Evolutionary conservation across 2,329 filamentous ascomycete genomes (phyloP), one percentile per base, ranked within the genome.

Genomic region (Elsinoe arachidis): DNA sequence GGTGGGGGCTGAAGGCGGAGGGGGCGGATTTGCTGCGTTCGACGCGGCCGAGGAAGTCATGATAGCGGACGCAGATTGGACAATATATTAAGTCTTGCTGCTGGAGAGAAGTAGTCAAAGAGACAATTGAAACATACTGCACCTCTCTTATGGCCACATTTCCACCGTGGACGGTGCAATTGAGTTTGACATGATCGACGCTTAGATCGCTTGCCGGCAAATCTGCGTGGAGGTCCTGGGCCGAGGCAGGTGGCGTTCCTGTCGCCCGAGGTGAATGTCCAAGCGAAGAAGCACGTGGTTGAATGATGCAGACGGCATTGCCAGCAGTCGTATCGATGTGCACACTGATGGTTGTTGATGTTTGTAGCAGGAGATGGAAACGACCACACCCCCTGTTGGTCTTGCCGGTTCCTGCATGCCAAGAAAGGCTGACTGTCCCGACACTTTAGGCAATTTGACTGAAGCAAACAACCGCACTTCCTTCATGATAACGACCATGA

Each of bases 121-220:
- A 51, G 30, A 34, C 23, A 5, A 12, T 49, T 4, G 44, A 14
- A 12, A 33, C 44, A 19, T 30, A 52, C 30, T 12, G 6, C 3
- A 23, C 19, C 17, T 33, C 23, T 33, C 23, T 12, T n/a, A 9
- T 14, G 15, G n/a, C 33, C 49, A 53, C 49, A 53, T n/a, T 53
- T 53, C 30, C 23, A 53, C 34, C 38, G 34, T 53, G 49, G 26
- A 53, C 33, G 49, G 38, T 37, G 35, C 49, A 53, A 53, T 53
- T 53, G 49, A 53, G 49, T 53, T 53, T 53, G 23, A 19, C 49
- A 30, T 17, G 49, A 53, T 53, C 49, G 33, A 53, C 49, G 49
- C 49, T 53, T 53, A 53, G 49, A 14, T 34, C 49, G 39, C 35
- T 53, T 37, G 35, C 26, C 49, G 49, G 49, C 30, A 53, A 34